Conservation (phyloP, 179 eudicot genomes). For the Drosera spatulata region DNA sequence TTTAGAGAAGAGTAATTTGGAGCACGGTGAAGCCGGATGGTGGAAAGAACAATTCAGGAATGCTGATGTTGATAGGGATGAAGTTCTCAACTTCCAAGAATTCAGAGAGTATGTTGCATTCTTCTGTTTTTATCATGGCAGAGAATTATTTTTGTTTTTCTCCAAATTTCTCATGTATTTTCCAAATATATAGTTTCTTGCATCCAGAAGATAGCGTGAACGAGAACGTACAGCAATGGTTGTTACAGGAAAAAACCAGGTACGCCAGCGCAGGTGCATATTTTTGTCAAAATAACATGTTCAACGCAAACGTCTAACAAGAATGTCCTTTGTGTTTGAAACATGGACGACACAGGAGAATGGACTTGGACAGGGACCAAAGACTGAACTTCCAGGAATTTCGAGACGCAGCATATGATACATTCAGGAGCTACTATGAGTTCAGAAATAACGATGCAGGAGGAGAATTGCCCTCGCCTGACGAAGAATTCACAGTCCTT, state of each 20-base stretch:
- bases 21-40: conserved; percentile 37
- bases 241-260: conserved; percentile 27
- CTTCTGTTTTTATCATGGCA: conserved; percentile 7
- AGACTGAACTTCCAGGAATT: conserved; percentile 25
- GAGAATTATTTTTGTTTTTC: background rate
- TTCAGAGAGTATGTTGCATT: conserved; percentile 16
- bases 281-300: background rate
- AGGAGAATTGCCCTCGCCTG: conserved; percentile 12
- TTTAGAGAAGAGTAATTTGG: conserved; percentile 22
- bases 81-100: conserved; percentile 20
- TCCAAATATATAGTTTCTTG: conserved; percentile 22
- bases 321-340: background rate
- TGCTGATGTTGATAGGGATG: conserved; percentile 28
- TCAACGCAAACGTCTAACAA: background rate
- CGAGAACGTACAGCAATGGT: conserved; percentile 22
- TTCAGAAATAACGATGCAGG: conserved; percentile 7
- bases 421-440: conserved; percentile 16
- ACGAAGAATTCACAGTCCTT: conserved; percentile 17
- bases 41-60: conserved; percentile 39
- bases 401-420: conserved; percentile 22
- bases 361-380: conserved; percentile 24
- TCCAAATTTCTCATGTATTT: background rate
- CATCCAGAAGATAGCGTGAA: conserved; percentile 32
- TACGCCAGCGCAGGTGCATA: background rate
- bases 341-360: conserved; percentile 12